Evolutionary conservation across 2,329 filamentous ascomycete species (phyloP).

Genomic region (Botryotinia narcissicola): DNA sequence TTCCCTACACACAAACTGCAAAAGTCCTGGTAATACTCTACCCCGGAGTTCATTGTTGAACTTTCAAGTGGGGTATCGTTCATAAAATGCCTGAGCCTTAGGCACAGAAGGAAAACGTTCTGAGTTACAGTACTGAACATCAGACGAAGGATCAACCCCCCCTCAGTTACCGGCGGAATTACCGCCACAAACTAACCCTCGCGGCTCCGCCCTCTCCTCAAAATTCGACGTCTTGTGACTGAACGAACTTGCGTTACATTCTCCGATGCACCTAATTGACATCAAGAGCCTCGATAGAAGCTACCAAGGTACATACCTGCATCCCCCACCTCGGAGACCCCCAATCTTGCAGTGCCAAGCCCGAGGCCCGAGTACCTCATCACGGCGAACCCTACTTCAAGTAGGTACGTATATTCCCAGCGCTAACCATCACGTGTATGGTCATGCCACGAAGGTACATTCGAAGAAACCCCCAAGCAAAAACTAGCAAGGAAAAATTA

Average conservation of each 20-base stretch:
- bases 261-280: neutral
- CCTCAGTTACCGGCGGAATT: neutral
- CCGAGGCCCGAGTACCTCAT: constrained; percentile 1
- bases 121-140: neutral
- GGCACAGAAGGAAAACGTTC: neutral
- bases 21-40: neutral
- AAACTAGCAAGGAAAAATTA: constrained; percentile 4
- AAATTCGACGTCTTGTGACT: neutral
- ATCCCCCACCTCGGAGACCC: neutral
- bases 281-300: neutral
- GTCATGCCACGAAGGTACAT: neutral
- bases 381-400: neutral
- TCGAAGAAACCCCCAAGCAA: neutral
- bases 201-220: no score
- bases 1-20: neutral
- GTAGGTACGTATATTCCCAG: no score
- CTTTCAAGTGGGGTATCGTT: no score
- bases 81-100: neutral
- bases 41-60: neutral
- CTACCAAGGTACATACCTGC: neutral
- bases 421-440: neutral
- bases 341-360: neutral
- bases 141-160: neutral
- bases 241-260: neutral
- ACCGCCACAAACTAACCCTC: neutral